These are phyloP conservation scores for Lichtheimia hyalospora DNA, from an alignment of 371 early-diverging fungal species.

Conservation along the genomic window DNA sequence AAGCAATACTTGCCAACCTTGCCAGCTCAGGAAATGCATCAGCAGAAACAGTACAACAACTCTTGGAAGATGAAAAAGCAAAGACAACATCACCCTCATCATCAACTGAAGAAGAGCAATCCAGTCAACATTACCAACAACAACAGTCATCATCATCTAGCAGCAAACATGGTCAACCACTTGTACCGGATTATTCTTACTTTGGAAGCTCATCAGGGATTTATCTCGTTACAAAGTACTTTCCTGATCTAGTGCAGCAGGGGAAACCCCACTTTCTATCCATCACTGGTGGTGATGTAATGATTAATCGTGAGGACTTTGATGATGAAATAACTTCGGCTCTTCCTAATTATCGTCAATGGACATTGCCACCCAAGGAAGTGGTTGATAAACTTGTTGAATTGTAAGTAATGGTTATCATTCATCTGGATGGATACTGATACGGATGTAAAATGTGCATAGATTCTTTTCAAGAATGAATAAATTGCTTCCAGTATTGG, in stretches of 20 bases:
- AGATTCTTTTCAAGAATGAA: slow-evolving; percentile 34
- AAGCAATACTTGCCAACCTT: slow-evolving; percentile 19
- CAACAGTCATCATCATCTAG: not conserved
- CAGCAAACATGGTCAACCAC: too few relatives aligned
- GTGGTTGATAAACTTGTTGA: slow-evolving; percentile 25
- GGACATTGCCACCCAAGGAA: slow-evolving; percentile 35
- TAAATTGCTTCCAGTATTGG: slow-evolving; percentile 31
- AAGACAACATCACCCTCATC: too few relatives aligned
- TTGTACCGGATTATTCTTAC: slow-evolving; percentile 14
- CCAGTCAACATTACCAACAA: not conserved
- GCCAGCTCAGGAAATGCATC: slow-evolving; percentile 34
- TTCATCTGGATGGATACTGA: not conserved
- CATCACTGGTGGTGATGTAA: not conserved
- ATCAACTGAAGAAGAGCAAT: not conserved
- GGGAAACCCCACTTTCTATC: not conserved
- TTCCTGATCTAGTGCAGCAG: slow-evolving; percentile 5
- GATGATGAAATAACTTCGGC: not conserved
- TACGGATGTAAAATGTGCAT: not conserved
- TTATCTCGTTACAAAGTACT: slow-evolving; percentile 29
- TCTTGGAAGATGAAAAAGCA: too few relatives aligned
- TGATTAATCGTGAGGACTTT: not conserved
- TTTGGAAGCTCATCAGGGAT: slow-evolving; percentile 44
- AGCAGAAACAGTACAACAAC: not conserved
- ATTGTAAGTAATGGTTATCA: slow-evolving; percentile 15
- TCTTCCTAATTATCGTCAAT: slow-evolving; percentile 3